Evolutionary conservation across 306 rosid genomes (phyloP), one percentile per base, ranked within the genome.

Genomic region (Glycine tomentella): DNA sequence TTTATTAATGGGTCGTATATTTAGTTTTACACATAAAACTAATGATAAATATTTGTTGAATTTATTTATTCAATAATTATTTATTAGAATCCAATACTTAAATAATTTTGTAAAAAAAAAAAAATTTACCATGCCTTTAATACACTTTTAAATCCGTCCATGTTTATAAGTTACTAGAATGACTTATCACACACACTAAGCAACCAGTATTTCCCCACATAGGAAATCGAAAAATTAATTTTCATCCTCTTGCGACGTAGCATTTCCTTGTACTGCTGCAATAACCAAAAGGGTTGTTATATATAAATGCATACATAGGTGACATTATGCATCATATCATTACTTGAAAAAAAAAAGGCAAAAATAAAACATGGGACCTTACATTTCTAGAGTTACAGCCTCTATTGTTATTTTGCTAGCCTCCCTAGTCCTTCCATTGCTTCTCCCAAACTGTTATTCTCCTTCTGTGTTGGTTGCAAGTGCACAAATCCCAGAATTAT

Each of bases 371-470:
- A 86, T 86, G 88, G 86, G 55, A 7, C 45, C 69, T 9, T 3
- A 53, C 5, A 36, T 36, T 74, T 17, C 62, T 0, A 42, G 3
- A 38, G 16, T 14, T 12, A 40, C 3, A 5, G 0, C 56, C 4
- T 72, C 77, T 42, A 38, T 77, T 48, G 81, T 48, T 48, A 56
- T 74, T 74, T 75, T 69, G 13, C 71, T 87, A 45, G 10, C 74
- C 20, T 80, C 63, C 13, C 15, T 80, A 34, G 8, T 81, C 36
- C 33, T 83, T 51, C 14, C 65, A 4, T 2, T 58, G 65, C 76
- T 90, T 7, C 69, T 74, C 75, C 81, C 77, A 42, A 69, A 20
- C 9, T 38, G 80, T 57, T 38, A 45, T 57, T 63, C 76, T 25
- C 64, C 57, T 64, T 72, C 44, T 52, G 8, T 42, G 52, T 1